Base-by-base conservation (phyloP, 2,329 filamentous ascomycete genomes). In the Stagonosporopsis cucurbitacearum region DNA sequence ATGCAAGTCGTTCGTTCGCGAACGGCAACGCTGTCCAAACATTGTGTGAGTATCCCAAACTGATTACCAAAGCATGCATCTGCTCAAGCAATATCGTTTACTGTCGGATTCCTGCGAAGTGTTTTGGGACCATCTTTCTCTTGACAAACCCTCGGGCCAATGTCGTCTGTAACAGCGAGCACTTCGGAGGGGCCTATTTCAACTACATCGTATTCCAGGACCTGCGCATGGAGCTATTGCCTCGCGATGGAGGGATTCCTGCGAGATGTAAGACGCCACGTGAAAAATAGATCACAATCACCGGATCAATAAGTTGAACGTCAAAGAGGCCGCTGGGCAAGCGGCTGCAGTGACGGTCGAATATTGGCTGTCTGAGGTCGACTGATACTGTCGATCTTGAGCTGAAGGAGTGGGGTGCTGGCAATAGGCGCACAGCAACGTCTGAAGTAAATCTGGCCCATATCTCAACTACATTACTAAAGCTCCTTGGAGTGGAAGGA, bases 121-220 rank as follows among this genome's bases (percentile, higher is more conserved):
- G 5, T 30, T 30, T 30, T 11, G 3, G 5, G 9, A 30, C 9
- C 28, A 7, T 30, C 28, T 7, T 30, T 11, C 3, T 30, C 9
- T 12, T 30, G 3, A 7, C 12, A 7, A 7, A 12, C 7, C 3
- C 5, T 30, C 9, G 17, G 35, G n/a, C 23, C 12, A 42, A 7
- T 28, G 47, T 53, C 36, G 30, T 33, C 5, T 53, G 36, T 44
- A 22, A 36, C 2, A 22, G 42, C 11, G 50, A 47, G 17, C 35
- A 19, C 17, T 11, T 19, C n/a, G 4, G 9, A 37, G 8, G 35
- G 6, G 35, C 11, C 35, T 4, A 15, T 15, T 32, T 32, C 30
- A 32, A 15, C 12, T 15, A 2, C 12, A 32, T 32, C 13, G 30
- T 15, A 13, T 32, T 12, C 3, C 13, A 32, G 6, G 35, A 19